phyloP scores from a whole-genome alignment of 169 alveolate species.

The Cyclospora cayetanensis region DNA sequence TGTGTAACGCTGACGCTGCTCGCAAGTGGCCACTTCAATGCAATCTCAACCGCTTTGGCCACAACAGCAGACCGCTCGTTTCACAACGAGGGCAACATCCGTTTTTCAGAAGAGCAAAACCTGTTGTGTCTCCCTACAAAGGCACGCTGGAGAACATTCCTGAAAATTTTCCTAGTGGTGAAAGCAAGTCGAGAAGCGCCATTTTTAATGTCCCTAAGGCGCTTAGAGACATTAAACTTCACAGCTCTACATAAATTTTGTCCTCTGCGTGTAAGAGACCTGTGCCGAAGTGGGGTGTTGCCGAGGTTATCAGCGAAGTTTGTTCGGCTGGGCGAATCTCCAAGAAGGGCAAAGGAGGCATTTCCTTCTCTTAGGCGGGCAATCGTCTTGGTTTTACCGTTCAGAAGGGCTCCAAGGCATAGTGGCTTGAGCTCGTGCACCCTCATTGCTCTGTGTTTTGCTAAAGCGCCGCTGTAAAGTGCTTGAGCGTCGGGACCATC shows the following conservation, averaged over 20 bases:
- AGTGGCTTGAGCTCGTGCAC: no score
- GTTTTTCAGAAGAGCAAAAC: not conserved
- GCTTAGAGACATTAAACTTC: not conserved
- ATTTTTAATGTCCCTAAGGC: not conserved
- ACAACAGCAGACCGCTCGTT: slow-evolving; percentile 1
- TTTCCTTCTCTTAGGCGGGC: no score
- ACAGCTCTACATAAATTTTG: not conserved
- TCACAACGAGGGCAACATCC: not conserved
- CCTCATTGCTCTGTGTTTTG: no score
- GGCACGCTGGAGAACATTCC: no score
- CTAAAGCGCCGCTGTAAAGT: no score
- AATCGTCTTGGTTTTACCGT: no score
- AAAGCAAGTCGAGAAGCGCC: not conserved
- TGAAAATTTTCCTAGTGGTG: not conserved
- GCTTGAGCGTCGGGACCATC: no score
- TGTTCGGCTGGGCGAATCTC: not conserved
- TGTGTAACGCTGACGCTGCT: not conserved
- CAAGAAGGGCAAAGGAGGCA: not conserved
- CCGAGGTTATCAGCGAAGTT: not conserved
- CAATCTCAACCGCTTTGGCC: not conserved
- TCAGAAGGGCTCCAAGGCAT: no score
- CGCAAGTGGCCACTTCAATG: no score
- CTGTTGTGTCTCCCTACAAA: not conserved
- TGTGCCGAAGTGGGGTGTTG: no score
- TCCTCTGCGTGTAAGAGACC: not conserved